Conservation (phyloP, 441 rosid genomes). For the Arabidopsis lyrata region DNA sequence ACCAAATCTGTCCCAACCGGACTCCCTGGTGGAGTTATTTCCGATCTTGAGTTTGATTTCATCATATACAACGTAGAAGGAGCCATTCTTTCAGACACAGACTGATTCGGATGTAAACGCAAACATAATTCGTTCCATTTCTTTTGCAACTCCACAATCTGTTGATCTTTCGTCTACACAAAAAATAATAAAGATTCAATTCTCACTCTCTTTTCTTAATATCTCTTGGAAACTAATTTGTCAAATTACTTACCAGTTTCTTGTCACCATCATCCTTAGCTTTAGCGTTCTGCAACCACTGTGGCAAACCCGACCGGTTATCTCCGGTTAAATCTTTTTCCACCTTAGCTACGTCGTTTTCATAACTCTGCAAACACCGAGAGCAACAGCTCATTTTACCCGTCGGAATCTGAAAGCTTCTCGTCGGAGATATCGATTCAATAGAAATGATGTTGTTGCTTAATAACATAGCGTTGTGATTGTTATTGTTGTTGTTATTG, state of each 20-base stretch:
- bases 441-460: constrained; percentile 49
- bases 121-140: constrained; percentile 82
- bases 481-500: constrained; percentile 15
- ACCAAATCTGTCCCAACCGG: constrained; percentile 87
- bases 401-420: constrained; percentile 48
- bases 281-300: constrained; percentile 83
- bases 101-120: constrained; percentile 65
- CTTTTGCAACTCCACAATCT: constrained; percentile 69
- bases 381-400: constrained; percentile 66
- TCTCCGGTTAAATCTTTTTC: constrained; percentile 57
- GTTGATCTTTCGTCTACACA: constrained; percentile 66
- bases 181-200: constrained; percentile 1
- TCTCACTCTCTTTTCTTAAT: background rate
- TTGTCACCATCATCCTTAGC: constrained; percentile 48
- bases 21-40: constrained; percentile 65
- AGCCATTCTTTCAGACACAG: constrained; percentile 48
- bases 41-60: constrained; percentile 49
- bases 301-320: constrained; percentile 64
- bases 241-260: constrained; percentile 33
- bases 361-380: constrained; percentile 67
- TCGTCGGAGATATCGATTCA: constrained; percentile 65
- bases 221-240: background rate
- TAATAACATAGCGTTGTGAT: constrained; percentile 43
- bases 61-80: constrained; percentile 51
- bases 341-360: constrained; percentile 65